phyloP scores from a whole-genome alignment of 305 asterid genomes.

The Fraxinus greggii region DNA sequence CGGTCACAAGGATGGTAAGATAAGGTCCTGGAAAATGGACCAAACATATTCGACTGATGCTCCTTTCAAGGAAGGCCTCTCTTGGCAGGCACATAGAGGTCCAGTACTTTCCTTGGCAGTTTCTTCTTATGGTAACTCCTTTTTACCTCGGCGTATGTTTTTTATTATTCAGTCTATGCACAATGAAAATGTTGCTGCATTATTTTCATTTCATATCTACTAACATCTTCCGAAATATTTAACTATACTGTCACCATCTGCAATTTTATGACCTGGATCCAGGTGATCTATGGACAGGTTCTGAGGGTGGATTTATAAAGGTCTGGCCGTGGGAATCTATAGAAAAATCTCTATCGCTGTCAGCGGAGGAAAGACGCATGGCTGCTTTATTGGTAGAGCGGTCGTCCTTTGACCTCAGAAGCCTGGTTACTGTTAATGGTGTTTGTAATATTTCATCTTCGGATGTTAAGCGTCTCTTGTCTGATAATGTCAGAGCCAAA shows the following conservation, averaged over 20 bases:
- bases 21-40: constrained; percentile 94
- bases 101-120: constrained; percentile 68
- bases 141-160: not conserved
- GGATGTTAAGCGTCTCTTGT: constrained; percentile 70
- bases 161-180: not conserved
- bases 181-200: not conserved
- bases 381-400: constrained; percentile 85
- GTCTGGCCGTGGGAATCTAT: constrained; percentile 91
- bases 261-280: constrained; percentile 20
- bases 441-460: constrained; percentile 75
- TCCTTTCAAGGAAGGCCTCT: constrained; percentile 74
- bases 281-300: constrained; percentile 98
- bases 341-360: constrained; percentile 74
- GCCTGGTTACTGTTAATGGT: constrained; percentile 86
- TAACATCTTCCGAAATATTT: not conserved
- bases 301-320: constrained; percentile 73
- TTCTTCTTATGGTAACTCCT: constrained; percentile 73
- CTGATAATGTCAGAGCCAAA: constrained; percentile 63
- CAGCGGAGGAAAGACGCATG: constrained; percentile 85
- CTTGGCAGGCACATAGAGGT: constrained; percentile 93
- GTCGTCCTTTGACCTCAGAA: constrained; percentile 69
- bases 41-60: constrained; percentile 54
- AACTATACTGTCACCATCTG: not conserved
- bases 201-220: not conserved
- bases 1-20: constrained; percentile 92